phyloP scores from a whole-genome alignment of 305 asterid species.

The Fraxinus albicans region DNA sequence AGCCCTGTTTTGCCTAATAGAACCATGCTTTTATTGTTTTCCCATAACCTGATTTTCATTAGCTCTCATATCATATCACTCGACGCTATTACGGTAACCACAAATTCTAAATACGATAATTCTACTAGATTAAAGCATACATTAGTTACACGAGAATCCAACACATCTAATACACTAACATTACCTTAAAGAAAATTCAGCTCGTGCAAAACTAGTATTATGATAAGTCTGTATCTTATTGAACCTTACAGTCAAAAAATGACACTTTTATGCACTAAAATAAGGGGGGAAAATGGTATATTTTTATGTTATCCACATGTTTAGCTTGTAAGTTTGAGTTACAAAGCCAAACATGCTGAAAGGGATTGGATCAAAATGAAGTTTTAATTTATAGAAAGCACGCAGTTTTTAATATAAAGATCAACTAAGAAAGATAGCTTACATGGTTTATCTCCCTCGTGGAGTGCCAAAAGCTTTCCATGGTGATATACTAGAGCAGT shows the following conservation, averaged over 20 bases:
- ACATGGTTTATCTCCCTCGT: constrained; percentile 94
- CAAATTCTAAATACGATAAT: too few species aligned
- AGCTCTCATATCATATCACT: too few species aligned
- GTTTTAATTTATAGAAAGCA: not conserved
- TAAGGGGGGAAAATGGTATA: not conserved
- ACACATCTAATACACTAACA: too few species aligned
- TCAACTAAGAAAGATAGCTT: constrained; percentile 27
- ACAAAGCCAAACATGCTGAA: not conserved
- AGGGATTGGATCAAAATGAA: not conserved
- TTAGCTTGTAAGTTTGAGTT: not conserved
- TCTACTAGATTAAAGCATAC: too few species aligned
- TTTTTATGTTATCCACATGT: not conserved
- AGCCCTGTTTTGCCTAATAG: too few species aligned
- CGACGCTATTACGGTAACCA: too few species aligned
- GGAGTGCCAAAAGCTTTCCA: constrained; percentile 87
- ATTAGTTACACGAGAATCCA: too few species aligned
- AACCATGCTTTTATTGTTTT: too few species aligned
- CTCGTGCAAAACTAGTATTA: too few species aligned
- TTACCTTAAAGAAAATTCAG: too few species aligned
- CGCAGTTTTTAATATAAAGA: constrained; percentile 12
- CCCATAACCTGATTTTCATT: too few species aligned
- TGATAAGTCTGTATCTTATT: not conserved
- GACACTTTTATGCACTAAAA: not conserved
- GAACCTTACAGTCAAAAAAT: not conserved
- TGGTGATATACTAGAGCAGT: constrained; percentile 90